Evolutionary conservation across 1,284 basidiomycete genomes (phyloP).

Genomic region (Ustilago bromivora): DNA sequence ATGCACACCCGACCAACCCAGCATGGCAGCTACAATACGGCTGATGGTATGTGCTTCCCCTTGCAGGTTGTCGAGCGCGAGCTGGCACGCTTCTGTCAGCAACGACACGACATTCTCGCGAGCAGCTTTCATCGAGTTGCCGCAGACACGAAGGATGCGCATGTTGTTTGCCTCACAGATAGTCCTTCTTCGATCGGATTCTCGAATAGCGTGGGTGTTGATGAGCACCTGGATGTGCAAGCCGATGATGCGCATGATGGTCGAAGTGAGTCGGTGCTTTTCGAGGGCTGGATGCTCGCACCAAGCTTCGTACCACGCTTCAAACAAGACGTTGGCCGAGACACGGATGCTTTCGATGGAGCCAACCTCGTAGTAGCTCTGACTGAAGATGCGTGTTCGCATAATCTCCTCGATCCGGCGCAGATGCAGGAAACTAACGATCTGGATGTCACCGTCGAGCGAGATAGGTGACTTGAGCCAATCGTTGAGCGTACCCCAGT

Average conservation of each 20-base stretch:
- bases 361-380: constrained; percentile 53
- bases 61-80: constrained; percentile 40
- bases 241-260: constrained; percentile 48
- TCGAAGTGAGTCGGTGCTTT: constrained; percentile 40
- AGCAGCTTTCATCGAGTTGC: constrained; percentile 39
- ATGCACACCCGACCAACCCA: constrained; percentile 51
- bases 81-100: constrained; percentile 37
- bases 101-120: constrained; percentile 38
- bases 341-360: constrained; percentile 53
- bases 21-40: constrained; percentile 44
- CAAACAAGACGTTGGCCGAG: constrained; percentile 46
- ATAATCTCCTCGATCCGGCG: constrained; percentile 52
- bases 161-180: constrained; percentile 49
- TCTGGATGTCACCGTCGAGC: constrained; percentile 44
- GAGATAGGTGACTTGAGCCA: constrained; percentile 50
- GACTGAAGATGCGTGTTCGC: constrained; percentile 50
- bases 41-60: constrained; percentile 36
- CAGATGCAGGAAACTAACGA: constrained; percentile 45
- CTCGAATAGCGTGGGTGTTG: constrained; percentile 52
- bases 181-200: constrained; percentile 38
- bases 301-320: constrained; percentile 49
- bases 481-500: constrained; percentile 49
- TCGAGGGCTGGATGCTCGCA: constrained; percentile 47
- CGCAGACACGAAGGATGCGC: constrained; percentile 47
- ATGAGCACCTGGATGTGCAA: constrained; percentile 52